These are phyloP conservation scores for Fusarium papillatum DNA, from an alignment of 2,329 filamentous ascomycete genomes.

Conservation along the genomic window DNA sequence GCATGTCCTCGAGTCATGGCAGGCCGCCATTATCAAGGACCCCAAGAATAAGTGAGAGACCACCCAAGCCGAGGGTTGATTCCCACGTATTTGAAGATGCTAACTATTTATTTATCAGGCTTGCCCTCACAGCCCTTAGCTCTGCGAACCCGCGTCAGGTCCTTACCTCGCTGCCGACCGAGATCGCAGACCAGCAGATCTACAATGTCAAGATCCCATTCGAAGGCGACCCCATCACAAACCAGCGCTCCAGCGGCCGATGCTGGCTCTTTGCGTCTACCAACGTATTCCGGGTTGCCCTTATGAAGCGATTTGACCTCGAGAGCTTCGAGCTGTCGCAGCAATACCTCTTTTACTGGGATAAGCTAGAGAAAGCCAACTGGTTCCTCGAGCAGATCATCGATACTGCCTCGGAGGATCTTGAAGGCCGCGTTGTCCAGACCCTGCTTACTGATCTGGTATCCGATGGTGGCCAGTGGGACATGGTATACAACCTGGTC, in stretches of 20 bases:
- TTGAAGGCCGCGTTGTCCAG: conserved; percentile 82
- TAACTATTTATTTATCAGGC: conserved; percentile 57
- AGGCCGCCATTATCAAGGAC: conserved; percentile 72
- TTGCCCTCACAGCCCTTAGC: conserved; percentile 82
- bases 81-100: neutral
- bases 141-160: conserved; percentile 75
- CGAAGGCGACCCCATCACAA: conserved; percentile 87
- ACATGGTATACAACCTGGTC: conserved; percentile 91
- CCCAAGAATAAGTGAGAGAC: conserved; percentile 71
- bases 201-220: conserved; percentile 88
- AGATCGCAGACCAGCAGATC: conserved; percentile 79
- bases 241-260: conserved; percentile 84
- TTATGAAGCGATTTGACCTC: conserved; percentile 87
- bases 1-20: conserved; percentile 68
- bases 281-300: conserved; percentile 91
- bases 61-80: neutral
- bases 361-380: conserved; percentile 93
- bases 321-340: conserved; percentile 89
- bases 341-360: conserved; percentile 92
- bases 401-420: conserved; percentile 77
- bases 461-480: conserved; percentile 89
- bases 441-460: conserved; percentile 77
- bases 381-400: conserved; percentile 90
- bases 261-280: conserved; percentile 95
- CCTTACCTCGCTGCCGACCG: conserved; percentile 73